Evolutionary conservation across 2,329 filamentous ascomycete genomes (phyloP).

Genomic region (Allantophomopsis lycopodina): DNA sequence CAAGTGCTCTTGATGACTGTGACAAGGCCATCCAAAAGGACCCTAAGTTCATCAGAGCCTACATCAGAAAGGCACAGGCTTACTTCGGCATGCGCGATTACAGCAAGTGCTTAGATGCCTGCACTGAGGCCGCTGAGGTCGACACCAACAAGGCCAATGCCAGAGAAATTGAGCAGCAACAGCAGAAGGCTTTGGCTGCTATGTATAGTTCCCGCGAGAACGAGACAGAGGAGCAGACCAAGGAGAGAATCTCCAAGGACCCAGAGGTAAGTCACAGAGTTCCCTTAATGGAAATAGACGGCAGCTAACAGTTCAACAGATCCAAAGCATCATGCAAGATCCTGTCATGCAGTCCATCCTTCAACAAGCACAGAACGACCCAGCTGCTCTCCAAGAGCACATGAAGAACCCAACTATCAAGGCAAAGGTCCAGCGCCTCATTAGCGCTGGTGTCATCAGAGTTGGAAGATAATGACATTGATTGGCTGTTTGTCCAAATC

Average conservation of each 20-base stretch:
- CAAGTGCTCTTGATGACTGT: constrained; percentile 85
- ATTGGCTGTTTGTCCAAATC: neutral
- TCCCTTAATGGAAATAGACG: neutral
- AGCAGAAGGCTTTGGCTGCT: constrained; percentile 79
- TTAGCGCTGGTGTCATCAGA: constrained; percentile 84
- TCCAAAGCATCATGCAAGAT: constrained; percentile 84
- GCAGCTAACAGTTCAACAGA: constrained; percentile 25
- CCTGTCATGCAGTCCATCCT: constrained; percentile 97
- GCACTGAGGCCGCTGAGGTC: constrained; percentile 64
- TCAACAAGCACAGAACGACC: constrained; percentile 90
- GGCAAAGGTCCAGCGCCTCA: constrained; percentile 82
- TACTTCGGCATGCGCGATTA: constrained; percentile 98
- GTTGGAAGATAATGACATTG: constrained; percentile 34
- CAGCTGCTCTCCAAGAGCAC: constrained; percentile 86
- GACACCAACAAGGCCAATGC: constrained; percentile 69
- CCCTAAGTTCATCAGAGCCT: constrained; percentile 84
- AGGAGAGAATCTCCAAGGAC: constrained; percentile 78
- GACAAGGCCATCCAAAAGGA: constrained; percentile 85
- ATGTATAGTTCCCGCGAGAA: constrained; percentile 88
- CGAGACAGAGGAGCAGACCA: constrained; percentile 91
- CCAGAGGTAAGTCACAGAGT: constrained; percentile 57
- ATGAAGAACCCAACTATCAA: constrained; percentile 85
- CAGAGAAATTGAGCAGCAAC: constrained; percentile 85
- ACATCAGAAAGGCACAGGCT: constrained; percentile 91
- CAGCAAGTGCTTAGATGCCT: constrained; percentile 84